Conservation (phyloP, 2,329 filamentous ascomycete genomes). For the Fusarium sp. region DNA sequence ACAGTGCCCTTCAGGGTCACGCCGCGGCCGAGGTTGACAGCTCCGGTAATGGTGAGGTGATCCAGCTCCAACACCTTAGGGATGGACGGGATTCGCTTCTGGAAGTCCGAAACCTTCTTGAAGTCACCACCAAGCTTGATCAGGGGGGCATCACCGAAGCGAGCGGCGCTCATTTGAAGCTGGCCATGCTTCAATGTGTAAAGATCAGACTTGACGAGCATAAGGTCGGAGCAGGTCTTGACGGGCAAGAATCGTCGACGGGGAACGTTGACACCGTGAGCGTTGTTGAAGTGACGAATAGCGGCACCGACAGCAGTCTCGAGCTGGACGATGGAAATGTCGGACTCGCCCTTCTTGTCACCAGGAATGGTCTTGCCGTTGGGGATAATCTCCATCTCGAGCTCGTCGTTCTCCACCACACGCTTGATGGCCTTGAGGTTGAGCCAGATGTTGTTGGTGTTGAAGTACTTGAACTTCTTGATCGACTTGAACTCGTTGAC, state of each 20-base stretch:
- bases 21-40: slow-evolving; percentile 95
- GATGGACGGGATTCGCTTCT: slow-evolving; percentile 88
- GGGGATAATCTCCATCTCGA: slow-evolving; percentile 99
- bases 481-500: slow-evolving; percentile 99
- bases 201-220: slow-evolving; percentile 99
- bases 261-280: slow-evolving; percentile 98
- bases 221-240: slow-evolving; percentile 99
- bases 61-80: slow-evolving; percentile 93
- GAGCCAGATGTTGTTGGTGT: slow-evolving; percentile 99
- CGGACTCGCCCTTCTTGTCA: slow-evolving; percentile 99
- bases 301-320: slow-evolving; percentile 98
- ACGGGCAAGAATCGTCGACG: slow-evolving; percentile 98
- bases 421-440: slow-evolving; percentile 98
- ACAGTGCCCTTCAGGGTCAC: slow-evolving; percentile 98
- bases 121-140: slow-evolving; percentile 99
- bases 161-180: slow-evolving; percentile 95
- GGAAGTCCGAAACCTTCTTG: slow-evolving; percentile 99
- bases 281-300: slow-evolving; percentile 98
- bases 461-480: slow-evolving; percentile 99
- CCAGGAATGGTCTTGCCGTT: slow-evolving; percentile 99
- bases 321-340: slow-evolving; percentile 96
- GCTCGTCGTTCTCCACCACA: slow-evolving; percentile 97
- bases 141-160: slow-evolving; percentile 95
- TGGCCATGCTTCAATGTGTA: slow-evolving; percentile 99
- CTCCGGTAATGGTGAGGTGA: slow-evolving; percentile 97